Conservation (phyloP, 208 protist genomes). For the Trypanosoma scelopori region DNA sequence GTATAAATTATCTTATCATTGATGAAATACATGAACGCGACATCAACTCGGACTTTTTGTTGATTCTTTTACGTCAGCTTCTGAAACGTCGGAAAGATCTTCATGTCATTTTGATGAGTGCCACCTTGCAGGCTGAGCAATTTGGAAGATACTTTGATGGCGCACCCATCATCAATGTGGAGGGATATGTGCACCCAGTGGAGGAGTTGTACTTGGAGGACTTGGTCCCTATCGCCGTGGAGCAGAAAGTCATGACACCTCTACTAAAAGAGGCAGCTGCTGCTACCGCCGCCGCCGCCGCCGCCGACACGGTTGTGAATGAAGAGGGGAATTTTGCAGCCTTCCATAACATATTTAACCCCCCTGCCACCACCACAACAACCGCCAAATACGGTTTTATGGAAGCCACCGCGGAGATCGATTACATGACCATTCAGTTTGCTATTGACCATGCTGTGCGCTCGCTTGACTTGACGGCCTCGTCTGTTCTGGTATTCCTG, state of each 20-base stretch:
- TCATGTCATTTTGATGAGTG: constrained; percentile 97
- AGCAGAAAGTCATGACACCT: constrained; percentile 73
- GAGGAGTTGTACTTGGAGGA: constrained; percentile 86
- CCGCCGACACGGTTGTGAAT: too few species aligned
- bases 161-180: constrained; percentile 82
- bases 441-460: constrained; percentile 81
- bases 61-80: constrained; percentile 96
- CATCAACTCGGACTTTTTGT: constrained; percentile 98
- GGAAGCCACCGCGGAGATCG: constrained; percentile 71
- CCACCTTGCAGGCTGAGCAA: constrained; percentile 88
- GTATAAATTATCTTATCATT: constrained; percentile 97
- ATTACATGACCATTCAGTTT: constrained; percentile 80
- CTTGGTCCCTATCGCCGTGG: constrained; percentile 55
- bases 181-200: constrained; percentile 83
- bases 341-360: not conserved
- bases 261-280: constrained; percentile 65
- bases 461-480: constrained; percentile 65
- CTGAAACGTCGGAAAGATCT: constrained; percentile 83
- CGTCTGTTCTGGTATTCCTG: constrained; percentile 91
- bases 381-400: constrained; percentile 60
- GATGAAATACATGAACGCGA: constrained; percentile 99
- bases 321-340: not conserved
- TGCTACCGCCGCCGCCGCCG: too few species aligned
- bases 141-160: constrained; percentile 84
- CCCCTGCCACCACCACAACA: constrained; percentile 28